Percentiles rank a stretch among this genome's conserved stretches.
phyloP scores from a whole-genome alignment of 176 grass and related monocot species.

The Stipa capillata region DNA sequence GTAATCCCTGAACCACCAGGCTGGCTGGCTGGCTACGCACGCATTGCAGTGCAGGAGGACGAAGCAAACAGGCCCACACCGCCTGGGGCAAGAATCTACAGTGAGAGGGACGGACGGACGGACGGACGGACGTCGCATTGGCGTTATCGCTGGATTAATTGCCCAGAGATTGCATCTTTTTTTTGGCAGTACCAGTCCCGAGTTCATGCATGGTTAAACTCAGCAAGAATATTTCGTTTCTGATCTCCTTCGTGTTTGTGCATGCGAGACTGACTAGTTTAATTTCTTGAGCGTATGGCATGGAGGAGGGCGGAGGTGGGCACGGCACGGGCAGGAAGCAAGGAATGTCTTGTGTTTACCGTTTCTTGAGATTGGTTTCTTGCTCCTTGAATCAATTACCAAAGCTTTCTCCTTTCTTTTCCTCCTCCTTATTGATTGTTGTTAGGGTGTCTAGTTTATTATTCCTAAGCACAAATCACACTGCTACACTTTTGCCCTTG shows the following conservation, averaged over 20 bases:
- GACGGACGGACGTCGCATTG: too few species aligned
- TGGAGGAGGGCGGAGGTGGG: neutral
- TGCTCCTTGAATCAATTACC: too few species aligned
- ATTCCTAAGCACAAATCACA: too few species aligned
- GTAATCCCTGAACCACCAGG: neutral
- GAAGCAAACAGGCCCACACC: neutral
- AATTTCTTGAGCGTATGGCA: too few species aligned
- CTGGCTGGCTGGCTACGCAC: too few species aligned
- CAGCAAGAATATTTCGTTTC: neutral
- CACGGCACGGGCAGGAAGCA: slow-evolving; percentile 20
- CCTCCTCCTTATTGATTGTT: too few species aligned
- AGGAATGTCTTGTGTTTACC: slow-evolving; percentile 39
- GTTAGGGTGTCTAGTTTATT: slow-evolving; percentile 11
- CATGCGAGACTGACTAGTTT: too few species aligned
- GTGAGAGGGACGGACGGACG: neutral
- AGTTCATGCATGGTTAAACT: neutral
- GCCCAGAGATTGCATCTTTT: slow-evolving; percentile 21
- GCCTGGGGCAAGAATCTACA: too few species aligned
- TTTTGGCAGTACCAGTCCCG: too few species aligned
- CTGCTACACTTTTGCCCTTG: neutral
- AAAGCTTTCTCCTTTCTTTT: neutral
- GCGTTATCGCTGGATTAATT: slow-evolving; percentile 15
- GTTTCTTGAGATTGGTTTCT: neutral
- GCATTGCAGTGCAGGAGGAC: neutral
- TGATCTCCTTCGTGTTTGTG: neutral